phyloP scores from a whole-genome alignment of 305 asterid species.

The Fraxinus greggii region DNA sequence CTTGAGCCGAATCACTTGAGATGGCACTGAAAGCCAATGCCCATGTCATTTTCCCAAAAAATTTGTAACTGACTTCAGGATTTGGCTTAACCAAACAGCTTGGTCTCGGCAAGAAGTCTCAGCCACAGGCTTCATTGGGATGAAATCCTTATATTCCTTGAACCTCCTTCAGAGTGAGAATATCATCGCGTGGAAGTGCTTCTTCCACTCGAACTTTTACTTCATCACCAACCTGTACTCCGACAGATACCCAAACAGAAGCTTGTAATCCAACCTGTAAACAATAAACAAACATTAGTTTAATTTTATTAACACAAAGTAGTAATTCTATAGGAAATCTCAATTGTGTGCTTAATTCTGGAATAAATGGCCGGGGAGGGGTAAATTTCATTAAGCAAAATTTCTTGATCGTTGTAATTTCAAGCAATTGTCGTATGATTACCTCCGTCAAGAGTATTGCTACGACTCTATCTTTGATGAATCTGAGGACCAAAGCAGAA shows the following conservation, averaged over 20 bases:
- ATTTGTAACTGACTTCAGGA: not conserved
- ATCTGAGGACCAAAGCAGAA: conserved; percentile 79
- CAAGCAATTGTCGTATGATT: conserved; percentile 21
- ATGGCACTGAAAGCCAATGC: conserved; percentile 11
- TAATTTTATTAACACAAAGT: not conserved
- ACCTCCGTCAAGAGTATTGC: conserved; percentile 86
- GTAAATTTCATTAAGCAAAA: conserved; percentile 15
- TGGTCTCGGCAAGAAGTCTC: conserved; percentile 1
- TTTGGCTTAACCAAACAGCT: not conserved
- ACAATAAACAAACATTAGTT: conserved; percentile 21
- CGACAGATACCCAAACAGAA: conserved; percentile 72
- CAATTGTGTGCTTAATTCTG: not conserved
- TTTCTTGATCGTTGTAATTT: conserved; percentile 5
- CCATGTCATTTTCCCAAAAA: conserved; percentile 8
- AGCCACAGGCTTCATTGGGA: not conserved
- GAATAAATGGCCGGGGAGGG: conserved; percentile 9
- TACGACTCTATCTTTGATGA: conserved; percentile 85
- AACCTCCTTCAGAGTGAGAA: conserved; percentile 67
- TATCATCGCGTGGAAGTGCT: conserved; percentile 90
- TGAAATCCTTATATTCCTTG: conserved; percentile 22
- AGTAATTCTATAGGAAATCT: not conserved
- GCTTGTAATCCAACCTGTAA: conserved; percentile 81
- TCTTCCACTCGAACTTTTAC: conserved; percentile 73
- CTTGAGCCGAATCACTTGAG: not conserved
- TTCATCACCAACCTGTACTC: conserved; percentile 77